Base-by-base conservation (phyloP, 2,329 filamentous ascomycete species). In the Thelonectria rubi region DNA sequence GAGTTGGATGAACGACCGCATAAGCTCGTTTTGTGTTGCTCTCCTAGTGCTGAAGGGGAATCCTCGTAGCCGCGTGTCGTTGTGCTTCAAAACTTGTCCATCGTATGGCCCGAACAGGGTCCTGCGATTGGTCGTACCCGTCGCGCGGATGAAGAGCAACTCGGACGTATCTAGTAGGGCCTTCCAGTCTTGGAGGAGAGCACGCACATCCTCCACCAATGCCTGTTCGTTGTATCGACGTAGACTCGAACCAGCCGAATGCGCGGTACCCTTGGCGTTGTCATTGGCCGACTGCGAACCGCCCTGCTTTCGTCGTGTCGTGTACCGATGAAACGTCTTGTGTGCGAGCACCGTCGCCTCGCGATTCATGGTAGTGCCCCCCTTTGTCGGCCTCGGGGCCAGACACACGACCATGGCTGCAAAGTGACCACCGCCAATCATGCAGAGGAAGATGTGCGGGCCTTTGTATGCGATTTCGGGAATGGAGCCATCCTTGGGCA, bases 341-440 rank as follows among this genome's bases (percentile, higher is more conserved):
- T 98, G 94, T 0, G 93, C 94, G 46, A 97, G 84, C 0, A 98
- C 92, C 0, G 90, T 91, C 6, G 94, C 93, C 72, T 97, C 91
- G 55, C 92, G 86, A 67, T 96, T 93, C 73, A 97, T 86, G 1
- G 90, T 83, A 0, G 86, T 81, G 3, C 83, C 82, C 54, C 87
- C 87, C 74, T 92, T 94, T 39, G 87, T 86, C 55, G 91, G 82
- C 64, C 93, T 91, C 0, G 95, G 94, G 1, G 92, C 88, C 4
- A 98, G 84, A 0, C 93, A 93, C 11, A 99, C 91, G 11, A 98
- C 84, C 94, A 98, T 98, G 52, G 92, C 95, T 0, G 95, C 95
- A 74, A 99, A 99, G 75, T 99, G 95, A 0, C 95, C 95, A 62
- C 95, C 95, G 21, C 95, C 95, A 52, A 99, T 97, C 95, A 99